Base-by-base conservation (phyloP, 495 filamentous ascomycete genomes). In the Trichoderma virens region DNA sequence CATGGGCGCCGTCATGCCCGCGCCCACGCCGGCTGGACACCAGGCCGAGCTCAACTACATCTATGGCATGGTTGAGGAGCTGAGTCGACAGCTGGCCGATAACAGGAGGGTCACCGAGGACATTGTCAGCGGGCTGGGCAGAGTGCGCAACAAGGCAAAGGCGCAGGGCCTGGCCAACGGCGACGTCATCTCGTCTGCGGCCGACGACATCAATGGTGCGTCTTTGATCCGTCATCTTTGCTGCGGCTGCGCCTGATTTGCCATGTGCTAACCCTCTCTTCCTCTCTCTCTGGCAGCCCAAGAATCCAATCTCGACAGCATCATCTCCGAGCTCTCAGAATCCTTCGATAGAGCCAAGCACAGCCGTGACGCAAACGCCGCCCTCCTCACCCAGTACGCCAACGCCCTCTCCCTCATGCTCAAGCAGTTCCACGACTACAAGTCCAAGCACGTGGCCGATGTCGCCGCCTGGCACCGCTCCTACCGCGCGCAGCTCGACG, bases 11-110 rank as follows among this genome's bases (percentile, higher is more conserved):
- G 84, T 84, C 65, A 73, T 85, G 61, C 71, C 70, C 68, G 71
- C 68, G n/a, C 87, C 89, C 23, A 87, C 88, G 70, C 88, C 87
- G 63, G 90, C 90, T 27, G 90, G 91, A 23, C 90, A 93, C 69
- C 89, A 93, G 76, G 89, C 90, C 77, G 91, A 96, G 72, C 84
- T 94, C 65, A 90, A 92, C 70, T 88, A 90, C 72, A 83, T 96
- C 51, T 92, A 91, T 72, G 82, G 86, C 59, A 88, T 92, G 83
- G 88, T 96, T 20, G 81, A 92, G 64, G 88, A 93, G 71, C 77
- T 96, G 67, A 90, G 87, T 65, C 84, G 87, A 28, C 83, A 90
- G 64, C 80, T 93, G 23, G 86, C 87, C 69, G 84, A 88, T 47
- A 96, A 94, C 72, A 85, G 90, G 62, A 87, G 88, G 63, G 83